These are phyloP conservation scores for Malassezia nana DNA, from an alignment of 1,284 basidiomycete genomes.

Conservation along the genomic window DNA sequence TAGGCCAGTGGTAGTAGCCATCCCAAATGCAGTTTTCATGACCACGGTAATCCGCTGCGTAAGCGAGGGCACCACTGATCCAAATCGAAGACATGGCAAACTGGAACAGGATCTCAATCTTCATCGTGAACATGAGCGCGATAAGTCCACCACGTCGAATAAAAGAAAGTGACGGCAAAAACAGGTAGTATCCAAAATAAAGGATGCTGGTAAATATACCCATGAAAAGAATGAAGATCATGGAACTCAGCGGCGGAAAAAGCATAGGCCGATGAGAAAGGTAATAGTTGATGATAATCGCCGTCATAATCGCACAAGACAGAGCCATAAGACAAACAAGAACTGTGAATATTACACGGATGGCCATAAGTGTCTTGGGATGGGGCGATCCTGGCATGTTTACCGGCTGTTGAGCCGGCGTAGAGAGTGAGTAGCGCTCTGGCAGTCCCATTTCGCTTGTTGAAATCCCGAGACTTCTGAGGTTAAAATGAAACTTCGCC, in stretches of 20 bases:
- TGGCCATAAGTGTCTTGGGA: constrained; percentile 36
- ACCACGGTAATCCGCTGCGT: constrained; percentile 46
- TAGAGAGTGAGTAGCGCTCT: constrained; percentile 31
- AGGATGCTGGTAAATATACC: constrained; percentile 46
- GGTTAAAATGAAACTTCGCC: neutral
- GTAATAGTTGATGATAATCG: constrained; percentile 47
- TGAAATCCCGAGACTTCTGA: neutral
- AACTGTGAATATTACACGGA: constrained; percentile 40
- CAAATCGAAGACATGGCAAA: constrained; percentile 47
- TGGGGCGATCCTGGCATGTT: constrained; percentile 29
- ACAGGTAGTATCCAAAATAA: constrained; percentile 48
- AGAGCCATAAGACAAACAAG: constrained; percentile 39
- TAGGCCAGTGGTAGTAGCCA: constrained; percentile 49
- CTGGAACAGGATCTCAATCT: constrained; percentile 45
- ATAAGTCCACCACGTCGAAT: constrained; percentile 47
- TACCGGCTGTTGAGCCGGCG: constrained; percentile 21
- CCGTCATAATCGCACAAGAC: constrained; percentile 37
- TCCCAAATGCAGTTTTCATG: constrained; percentile 48
- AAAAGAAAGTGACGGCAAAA: constrained; percentile 44
- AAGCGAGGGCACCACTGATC: constrained; percentile 48
- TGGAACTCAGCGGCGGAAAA: constrained; percentile 47
- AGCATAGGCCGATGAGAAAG: constrained; percentile 47
- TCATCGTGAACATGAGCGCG: constrained; percentile 43
- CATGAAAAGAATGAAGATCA: constrained; percentile 49
- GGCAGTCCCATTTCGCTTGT: constrained; percentile 32